Base-by-base conservation (phyloP, 148 eudicot species). In the Camellia sinensis region DNA sequence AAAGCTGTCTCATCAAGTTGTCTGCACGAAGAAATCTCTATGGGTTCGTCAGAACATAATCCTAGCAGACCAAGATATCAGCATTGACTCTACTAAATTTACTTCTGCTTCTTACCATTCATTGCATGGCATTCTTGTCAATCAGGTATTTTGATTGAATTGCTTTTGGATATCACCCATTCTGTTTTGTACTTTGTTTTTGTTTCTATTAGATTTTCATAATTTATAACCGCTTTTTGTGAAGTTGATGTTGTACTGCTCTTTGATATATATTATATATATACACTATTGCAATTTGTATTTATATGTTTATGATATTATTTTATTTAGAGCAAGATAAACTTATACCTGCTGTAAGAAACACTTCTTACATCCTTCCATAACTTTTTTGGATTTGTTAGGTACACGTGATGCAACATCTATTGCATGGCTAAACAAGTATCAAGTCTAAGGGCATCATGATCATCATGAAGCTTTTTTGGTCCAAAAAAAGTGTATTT, bases 1-100 rank as follows among this genome's bases (percentile, higher is more conserved):
- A 62, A 86, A 84, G 77, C 86, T 83, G 83, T 85, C 84, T 79
- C 19, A 64, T 82, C 90, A 90, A 78, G 89, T 92, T 66, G 77
- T 83, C 15, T 81, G 86, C 74, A 82, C 84, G 71, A 93, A 90
- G 78, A 88, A 81, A 45, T 80, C 77, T 72, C 48, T 90, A 82
- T 86, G 89, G 86, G 85, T 82, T 71, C 84, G 79, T 21, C 85
- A 86, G 66, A 83, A 87, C 64, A 61, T 74, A 13, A 88, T 82
- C 79, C 71, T 84, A 83, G 74, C 81, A 77, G 75, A 80, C 83
- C 76, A 67, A 81, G 82, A 82, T 53, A 71, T 37, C 40, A 56
- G 21, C 67, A 70, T 62, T 46, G 72, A 37, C 46, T 80, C 78
- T 75, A 17, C 79, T 10, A 86, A 71, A 69, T 78, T 48, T 15